phyloP scores from a whole-genome alignment of 345 rosid genomes.

The Reutealis trisperma region DNA sequence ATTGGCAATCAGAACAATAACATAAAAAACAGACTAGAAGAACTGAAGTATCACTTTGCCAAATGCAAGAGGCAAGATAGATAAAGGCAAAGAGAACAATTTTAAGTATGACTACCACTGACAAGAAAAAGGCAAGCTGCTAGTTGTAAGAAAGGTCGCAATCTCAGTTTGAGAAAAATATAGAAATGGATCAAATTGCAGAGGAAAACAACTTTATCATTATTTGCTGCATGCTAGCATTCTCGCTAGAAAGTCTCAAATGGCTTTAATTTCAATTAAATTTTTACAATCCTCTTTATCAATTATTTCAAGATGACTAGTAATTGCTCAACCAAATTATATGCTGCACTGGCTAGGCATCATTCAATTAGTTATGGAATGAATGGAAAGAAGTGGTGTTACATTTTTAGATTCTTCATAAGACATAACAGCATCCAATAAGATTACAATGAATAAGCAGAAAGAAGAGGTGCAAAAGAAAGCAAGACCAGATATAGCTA shows the following conservation, averaged over 20 bases:
- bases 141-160: background rate
- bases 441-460: background rate
- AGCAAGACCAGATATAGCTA: background rate
- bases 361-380: too few relatives aligned
- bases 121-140: background rate
- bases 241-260: too few relatives aligned
- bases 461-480: background rate
- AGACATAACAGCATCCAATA: background rate
- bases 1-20: slow-evolving; percentile 18
- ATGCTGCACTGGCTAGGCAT: too few relatives aligned
- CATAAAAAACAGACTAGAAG: background rate
- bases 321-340: too few relatives aligned
- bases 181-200: too few relatives aligned
- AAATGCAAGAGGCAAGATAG: background rate
- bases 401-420: background rate
- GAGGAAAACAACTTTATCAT: too few relatives aligned
- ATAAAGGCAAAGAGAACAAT: background rate
- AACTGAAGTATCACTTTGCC: background rate
- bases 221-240: too few relatives aligned
- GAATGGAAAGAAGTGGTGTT: background rate
- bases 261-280: too few relatives aligned
- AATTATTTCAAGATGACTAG: too few relatives aligned
- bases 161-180: too few relatives aligned
- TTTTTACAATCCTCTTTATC: too few relatives aligned
- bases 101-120: background rate